Conservation (phyloP, 2,329 filamentous ascomycete species). For the Colletotrichum salicis region DNA sequence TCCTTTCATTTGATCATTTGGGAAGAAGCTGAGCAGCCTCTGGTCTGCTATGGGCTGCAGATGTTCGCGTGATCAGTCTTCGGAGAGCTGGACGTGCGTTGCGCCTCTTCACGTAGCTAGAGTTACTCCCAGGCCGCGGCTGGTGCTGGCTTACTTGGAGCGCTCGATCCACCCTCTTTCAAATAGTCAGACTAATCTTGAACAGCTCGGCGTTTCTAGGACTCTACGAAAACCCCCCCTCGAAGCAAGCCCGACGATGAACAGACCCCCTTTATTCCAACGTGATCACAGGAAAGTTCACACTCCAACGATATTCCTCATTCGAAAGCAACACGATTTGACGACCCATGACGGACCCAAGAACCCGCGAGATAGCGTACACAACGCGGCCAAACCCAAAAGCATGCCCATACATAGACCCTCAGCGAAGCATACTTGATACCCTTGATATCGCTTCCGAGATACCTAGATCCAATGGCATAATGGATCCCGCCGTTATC, state of each 20-base stretch:
- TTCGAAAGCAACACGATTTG: not conserved
- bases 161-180: not conserved
- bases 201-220: not conserved
- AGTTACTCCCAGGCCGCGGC: too few species aligned
- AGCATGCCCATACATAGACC: not conserved
- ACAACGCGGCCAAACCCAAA: not conserved
- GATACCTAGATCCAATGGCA: not conserved
- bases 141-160: not conserved
- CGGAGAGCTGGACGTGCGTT: not conserved
- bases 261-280: not conserved
- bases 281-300: not conserved
- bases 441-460: too few species aligned
- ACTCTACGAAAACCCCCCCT: not conserved
- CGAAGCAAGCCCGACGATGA: not conserved
- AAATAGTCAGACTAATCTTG: not conserved
- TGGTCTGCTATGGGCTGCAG: not conserved
- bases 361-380: not conserved
- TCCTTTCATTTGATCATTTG: not conserved
- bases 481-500: not conserved
- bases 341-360: not conserved
- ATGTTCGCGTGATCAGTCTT: not conserved
- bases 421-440: not conserved
- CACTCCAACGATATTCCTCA: not conserved
- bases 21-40: not conserved
- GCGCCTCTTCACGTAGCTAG: not conserved